Base-by-base conservation (phyloP, 2,329 filamentous ascomycete species). In the Ophiostoma sp. region DNA sequence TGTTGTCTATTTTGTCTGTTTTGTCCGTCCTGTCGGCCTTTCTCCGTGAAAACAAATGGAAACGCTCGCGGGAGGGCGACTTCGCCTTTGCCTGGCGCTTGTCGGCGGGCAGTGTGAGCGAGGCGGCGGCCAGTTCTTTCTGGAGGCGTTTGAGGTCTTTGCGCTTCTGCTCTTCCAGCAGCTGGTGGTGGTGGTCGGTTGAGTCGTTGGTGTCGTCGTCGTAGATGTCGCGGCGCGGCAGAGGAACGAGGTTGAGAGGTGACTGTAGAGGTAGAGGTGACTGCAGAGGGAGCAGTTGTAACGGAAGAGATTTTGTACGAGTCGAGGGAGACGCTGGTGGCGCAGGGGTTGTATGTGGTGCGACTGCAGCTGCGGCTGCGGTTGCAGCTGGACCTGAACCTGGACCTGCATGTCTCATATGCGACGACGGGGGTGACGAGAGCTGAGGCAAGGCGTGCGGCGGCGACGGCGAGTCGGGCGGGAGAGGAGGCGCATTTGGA, bases 111-210 rank as follows among this genome's bases (percentile, higher is more conserved):
- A 41, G 54, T 17, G 41, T 23, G 17, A 79, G 79, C 73, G 67
- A 27, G 13, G 67, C 31, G 1, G 67, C 33, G 1, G 62, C 31
- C 35, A 83, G 77, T 73, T 83, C 79, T 52, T 80, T 77, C 72
- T 82, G 80, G 31, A 83, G 79, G 69, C 82, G 80, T 67, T 80
- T 79, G 31, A 83, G 78, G 73, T 85, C 82, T 69, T 81, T 80
- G 74, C 80, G 82, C 76, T 82, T 83, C 75, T 84, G 82, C 73
- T 85, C 82, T 33, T 81, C 80, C 64, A 83, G 77, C 64, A 83
- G 80, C 71, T 52, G 66, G 17, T 31, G 66, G 71, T 84, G 80
- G 69, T 81, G 78, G 70, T 79, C 82, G 70, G 81, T 81, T 65
- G 76, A 75, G 72, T 81, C 80, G 73, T 79, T 77, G 57, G 74